Evolutionary conservation across 2,329 filamentous ascomycete species (phyloP), one percentile per base, ranked within the genome.

Genomic region (Hymenoscyphus albidus): DNA sequence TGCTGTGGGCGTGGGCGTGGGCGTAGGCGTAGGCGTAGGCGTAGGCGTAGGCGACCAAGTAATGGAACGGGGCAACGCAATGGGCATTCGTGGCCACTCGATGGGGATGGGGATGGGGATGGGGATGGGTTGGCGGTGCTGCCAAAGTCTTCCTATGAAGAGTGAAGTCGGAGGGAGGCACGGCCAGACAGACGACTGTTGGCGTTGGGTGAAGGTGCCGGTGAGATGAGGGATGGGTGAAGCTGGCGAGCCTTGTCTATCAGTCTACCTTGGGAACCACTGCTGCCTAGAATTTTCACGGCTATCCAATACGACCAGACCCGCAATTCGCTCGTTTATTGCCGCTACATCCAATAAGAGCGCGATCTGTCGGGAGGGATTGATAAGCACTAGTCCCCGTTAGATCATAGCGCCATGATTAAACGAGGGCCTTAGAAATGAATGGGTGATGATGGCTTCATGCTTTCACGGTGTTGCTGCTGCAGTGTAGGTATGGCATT

Each of bases 201-300:
- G 27, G 27, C 27, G 9, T 42, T 44, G 4, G 44, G 5, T 3
- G 6, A 16, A 48, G 44, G 44, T 48, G 14, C 32, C 16, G 57
- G 62, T 65, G 61, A 65, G 62, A 61, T 68, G 64, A 66, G 62
- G 60, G 65, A 51, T 51, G 59, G 56, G 62, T 60, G 56, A 27
- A 44, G 12, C 22, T 32, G 18, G 61, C 51, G 31, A 57, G 64
- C 64, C 67, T 65, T 57, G 27, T 10, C 35, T 35, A 10, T 54
- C 58, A 66, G 51, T 66, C 58, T 59, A 65, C 67, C 67, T 69
- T 58, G 61, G 42, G 54, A 66, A 61, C 32, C 48, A 56, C 64
- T 69, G 67, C 65, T 67, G 67, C 65, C 65, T 69, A 62, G 65
- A 68, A 59, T 54, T 61, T 32, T 56, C n/a, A 44, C 27, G 59